Base-by-base conservation (phyloP, 1,284 basidiomycete genomes). In the Sporisorium scitamineum region DNA sequence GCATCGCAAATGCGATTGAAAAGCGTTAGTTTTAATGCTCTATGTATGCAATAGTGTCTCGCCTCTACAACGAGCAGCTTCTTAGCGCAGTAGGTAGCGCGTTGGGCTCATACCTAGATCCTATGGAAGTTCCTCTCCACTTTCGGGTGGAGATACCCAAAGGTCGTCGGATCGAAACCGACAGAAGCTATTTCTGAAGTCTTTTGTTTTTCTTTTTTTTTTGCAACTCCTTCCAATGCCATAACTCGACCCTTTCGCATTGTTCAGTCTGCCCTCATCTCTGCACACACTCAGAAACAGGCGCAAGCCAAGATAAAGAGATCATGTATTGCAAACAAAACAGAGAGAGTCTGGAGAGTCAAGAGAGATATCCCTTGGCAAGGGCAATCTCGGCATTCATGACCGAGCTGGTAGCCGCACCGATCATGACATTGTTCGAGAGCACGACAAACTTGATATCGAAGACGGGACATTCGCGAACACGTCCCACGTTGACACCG, bases 331-430 rank as follows among this genome's bases (percentile, higher is more conserved):
- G 47, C 47, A 48, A 5, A 47, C 5, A 27, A 5, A 27, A 24
- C 14, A 47, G 13, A 27, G 14, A 42, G 6, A 7, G n/a, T 9
- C 24, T 14, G 32, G 10, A 7, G 13, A 48, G 16, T 53, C 50
- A 61, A 4, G 57, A 60, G 11, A 85, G 72, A 44, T 76, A 87
- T 13, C 93, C 94, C 87, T 93, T 94, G 61, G 92, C 86, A 5
- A 96, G 90, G n/a, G 95, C 95, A 42, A 93, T 88, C 88, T 99
- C 96, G 5, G 96, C 97, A 86, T 99, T 99, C 86, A 99, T 96
- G 85, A 99, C 94, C 69, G 93, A 95, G 80, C 93, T 94, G 50
- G 97, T 99, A 54, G 97, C 96, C 11, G 96, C 96, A 8, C 97
- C 96, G 77, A 99, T 93, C 80, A 92, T 92, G 71, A 98, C 95